phyloP scores from a whole-genome alignment of 2,329 filamentous ascomycete genomes.

The Drechslerella stenobrocha region DNA sequence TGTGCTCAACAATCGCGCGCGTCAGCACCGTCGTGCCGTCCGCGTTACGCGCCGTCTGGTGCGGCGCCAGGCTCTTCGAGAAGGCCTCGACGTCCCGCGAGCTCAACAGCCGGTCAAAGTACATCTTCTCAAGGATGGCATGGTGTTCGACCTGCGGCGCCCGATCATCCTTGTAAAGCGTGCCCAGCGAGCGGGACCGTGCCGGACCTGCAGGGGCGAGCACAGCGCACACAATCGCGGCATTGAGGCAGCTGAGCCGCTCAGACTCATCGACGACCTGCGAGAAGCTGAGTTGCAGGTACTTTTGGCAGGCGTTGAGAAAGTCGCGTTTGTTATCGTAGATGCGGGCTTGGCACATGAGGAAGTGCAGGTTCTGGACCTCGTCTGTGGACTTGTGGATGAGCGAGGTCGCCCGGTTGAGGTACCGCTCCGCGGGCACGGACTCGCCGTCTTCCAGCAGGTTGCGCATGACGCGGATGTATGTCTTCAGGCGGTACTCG shows the following conservation, averaged over 20 bases:
- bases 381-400: constrained; percentile 76
- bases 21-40: constrained; percentile 92
- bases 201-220: constrained; percentile 87
- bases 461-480: constrained; percentile 92
- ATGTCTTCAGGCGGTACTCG: constrained; percentile 78
- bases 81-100: constrained; percentile 85
- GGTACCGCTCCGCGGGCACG: constrained; percentile 77
- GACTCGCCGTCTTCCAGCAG: constrained; percentile 94
- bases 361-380: constrained; percentile 78
- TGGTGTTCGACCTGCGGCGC: constrained; percentile 75
- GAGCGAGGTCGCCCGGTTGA: constrained; percentile 94
- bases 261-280: constrained; percentile 81
- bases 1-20: constrained; percentile 94
- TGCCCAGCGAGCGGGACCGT: constrained; percentile 75
- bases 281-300: constrained; percentile 82
- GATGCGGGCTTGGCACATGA: constrained; percentile 88
- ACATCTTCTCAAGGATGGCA: constrained; percentile 94
- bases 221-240: constrained; percentile 88
- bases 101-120: constrained; percentile 80
- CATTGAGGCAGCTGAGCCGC: constrained; percentile 77
- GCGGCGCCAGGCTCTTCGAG: constrained; percentile 74
- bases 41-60: constrained; percentile 85
- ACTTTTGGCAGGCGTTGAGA: constrained; percentile 80
- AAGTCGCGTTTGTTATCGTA: constrained; percentile 88
- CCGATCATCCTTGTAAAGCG: constrained; percentile 91